Evolutionary conservation across 352 stramenopile genomes (phyloP).

Genomic region (Phytophthora hybrid): DNA sequence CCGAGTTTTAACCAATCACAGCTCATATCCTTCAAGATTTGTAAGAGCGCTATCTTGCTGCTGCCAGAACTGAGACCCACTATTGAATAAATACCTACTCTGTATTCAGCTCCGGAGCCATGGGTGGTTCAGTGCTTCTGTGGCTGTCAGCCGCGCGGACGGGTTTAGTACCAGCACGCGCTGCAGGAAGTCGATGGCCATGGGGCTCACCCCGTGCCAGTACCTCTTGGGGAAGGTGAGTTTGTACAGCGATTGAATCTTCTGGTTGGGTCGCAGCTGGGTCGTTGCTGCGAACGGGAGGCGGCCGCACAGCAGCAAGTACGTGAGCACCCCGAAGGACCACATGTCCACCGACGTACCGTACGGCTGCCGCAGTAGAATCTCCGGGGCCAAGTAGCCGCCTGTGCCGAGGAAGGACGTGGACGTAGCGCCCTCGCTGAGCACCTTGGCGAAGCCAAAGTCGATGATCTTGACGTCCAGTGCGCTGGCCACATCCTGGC

Average conservation of each 20-base stretch:
- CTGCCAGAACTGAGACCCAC: too few species aligned
- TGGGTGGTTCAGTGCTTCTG: constrained; percentile 63
- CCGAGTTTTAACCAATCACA: background rate
- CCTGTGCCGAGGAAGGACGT: constrained; percentile 84
- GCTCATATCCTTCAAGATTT: too few species aligned
- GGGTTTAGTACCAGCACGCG: constrained; percentile 73
- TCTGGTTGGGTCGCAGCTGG: constrained; percentile 66
- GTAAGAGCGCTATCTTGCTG: too few species aligned
- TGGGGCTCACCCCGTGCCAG: constrained; percentile 68
- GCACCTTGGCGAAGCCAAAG: constrained; percentile 97
- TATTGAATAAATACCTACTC: constrained; percentile 47
- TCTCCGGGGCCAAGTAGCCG: constrained; percentile 98
- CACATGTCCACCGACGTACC: constrained; percentile 96
- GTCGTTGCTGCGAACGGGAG: constrained; percentile 74
- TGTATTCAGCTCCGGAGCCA: constrained; percentile 53
- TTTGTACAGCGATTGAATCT: constrained; percentile 68
- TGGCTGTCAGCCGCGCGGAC: constrained; percentile 52
- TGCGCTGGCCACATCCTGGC: constrained; percentile 9
- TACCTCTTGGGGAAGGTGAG: constrained; percentile 82
- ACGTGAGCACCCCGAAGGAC: constrained; percentile 97
- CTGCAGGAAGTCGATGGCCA: constrained; percentile 66
- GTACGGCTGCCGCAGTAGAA: constrained; percentile 96
- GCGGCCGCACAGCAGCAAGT: constrained; percentile 97
- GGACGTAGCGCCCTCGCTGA: constrained; percentile 58
- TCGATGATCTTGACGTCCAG: constrained; percentile 98